Conservation (phyloP, 2,329 filamentous ascomycete genomes). For the Pseudogymnoascus sp. region DNA sequence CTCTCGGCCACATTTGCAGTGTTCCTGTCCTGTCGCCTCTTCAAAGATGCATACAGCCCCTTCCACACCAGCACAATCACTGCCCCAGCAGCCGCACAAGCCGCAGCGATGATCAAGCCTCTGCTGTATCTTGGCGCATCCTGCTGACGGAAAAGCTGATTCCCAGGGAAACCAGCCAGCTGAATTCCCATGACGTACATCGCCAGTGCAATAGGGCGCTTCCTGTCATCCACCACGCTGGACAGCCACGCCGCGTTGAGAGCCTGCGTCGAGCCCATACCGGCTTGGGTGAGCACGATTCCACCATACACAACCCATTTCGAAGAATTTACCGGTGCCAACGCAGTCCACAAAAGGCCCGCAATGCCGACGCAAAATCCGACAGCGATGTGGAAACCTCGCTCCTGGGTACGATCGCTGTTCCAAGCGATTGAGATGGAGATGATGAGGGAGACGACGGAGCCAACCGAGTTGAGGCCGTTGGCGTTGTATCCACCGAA, state of each 20-base stretch:
- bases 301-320: constrained; percentile 11
- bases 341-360: constrained; percentile 7
- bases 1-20: background rate
- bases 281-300: constrained; percentile 10
- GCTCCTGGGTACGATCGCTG: constrained; percentile 9
- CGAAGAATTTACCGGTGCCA: background rate
- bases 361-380: constrained; percentile 9
- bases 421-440: constrained; percentile 9
- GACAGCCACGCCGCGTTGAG: constrained; percentile 11
- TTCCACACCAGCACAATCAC: constrained; percentile 12
- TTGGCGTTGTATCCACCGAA: constrained; percentile 2
- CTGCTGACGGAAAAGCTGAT: constrained; percentile 10
- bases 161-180: constrained; percentile 10
- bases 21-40: background rate
- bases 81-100: constrained; percentile 1
- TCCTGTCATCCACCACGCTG: constrained; percentile 7
- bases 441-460: constrained; percentile 12
- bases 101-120: constrained; percentile 6
- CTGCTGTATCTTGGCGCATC: constrained; percentile 10
- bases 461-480: background rate
- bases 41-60: background rate
- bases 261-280: constrained; percentile 10
- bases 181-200: constrained; percentile 12
- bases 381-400: constrained; percentile 8
- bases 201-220: constrained; percentile 9